A percentile compares a stretch with the other conserved stretches of the same genome.
Evolutionary conservation across 768 basidiomycete genomes (phyloP).

Genomic region (Termitomyces sp.): DNA sequence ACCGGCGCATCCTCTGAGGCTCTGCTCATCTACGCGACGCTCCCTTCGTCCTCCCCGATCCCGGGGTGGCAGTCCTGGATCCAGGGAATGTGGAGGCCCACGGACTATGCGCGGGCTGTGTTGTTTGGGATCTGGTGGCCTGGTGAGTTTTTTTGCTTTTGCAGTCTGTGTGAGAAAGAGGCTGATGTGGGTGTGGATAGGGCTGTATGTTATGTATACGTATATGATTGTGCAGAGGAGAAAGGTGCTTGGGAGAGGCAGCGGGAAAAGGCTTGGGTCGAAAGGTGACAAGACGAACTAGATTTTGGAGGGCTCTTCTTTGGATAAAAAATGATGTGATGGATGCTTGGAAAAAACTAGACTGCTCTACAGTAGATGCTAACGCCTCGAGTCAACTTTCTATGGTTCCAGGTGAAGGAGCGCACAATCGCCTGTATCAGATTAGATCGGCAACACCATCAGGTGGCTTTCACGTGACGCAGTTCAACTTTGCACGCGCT

Average conservation of each 20-base stretch:
- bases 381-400: too few species aligned
- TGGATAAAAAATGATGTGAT: too few species aligned
- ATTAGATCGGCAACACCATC: too few species aligned
- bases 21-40: constrained; percentile 72
- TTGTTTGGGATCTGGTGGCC: constrained; percentile 89
- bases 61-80: constrained; percentile 43
- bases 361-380: too few species aligned
- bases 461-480: background rate
- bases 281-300: constrained; percentile 10
- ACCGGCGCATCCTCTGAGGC: constrained; percentile 92
- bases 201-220: constrained; percentile 50
- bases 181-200: constrained; percentile 25
- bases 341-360: too few species aligned
- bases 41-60: constrained; percentile 50
- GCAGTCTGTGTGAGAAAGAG: background rate
- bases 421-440: too few species aligned
- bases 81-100: constrained; percentile 47
- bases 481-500: background rate
- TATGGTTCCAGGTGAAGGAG: too few species aligned
- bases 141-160: constrained; percentile 42
- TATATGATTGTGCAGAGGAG: constrained; percentile 55
- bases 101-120: constrained; percentile 55
- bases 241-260: constrained; percentile 35
- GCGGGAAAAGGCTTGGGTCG: background rate
- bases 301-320: too few species aligned